Evolutionary conservation across 2,329 filamentous ascomycete genomes (phyloP).

Genomic region (Phaeophleospora eucalypticola): DNA sequence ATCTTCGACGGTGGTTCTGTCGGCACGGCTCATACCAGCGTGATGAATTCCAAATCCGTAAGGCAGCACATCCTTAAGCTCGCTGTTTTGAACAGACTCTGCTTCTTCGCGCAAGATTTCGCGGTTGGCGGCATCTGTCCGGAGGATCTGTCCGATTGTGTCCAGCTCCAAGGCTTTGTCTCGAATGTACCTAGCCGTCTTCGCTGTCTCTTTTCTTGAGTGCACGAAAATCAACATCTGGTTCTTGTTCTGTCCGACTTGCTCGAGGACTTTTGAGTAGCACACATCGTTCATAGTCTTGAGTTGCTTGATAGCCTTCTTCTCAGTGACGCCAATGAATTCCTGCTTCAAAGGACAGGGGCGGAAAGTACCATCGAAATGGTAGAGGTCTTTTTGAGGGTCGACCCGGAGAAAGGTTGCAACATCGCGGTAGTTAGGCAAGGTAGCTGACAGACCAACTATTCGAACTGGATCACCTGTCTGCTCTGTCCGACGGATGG

Average conservation of each 20-base stretch:
- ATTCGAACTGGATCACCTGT: slow-evolving; percentile 90
- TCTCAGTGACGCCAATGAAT: slow-evolving; percentile 94
- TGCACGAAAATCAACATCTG: slow-evolving; percentile 99
- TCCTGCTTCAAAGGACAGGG: slow-evolving; percentile 94
- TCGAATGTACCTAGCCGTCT: slow-evolving; percentile 91
- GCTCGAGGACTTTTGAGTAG: slow-evolving; percentile 94
- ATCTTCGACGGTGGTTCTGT: slow-evolving; percentile 91
- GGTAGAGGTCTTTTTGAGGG: slow-evolving; percentile 78
- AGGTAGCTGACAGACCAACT: slow-evolving; percentile 85
- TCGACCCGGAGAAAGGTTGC: slow-evolving; percentile 93
- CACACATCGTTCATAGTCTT: slow-evolving; percentile 99
- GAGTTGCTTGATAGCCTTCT: slow-evolving; percentile 96
- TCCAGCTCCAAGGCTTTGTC: slow-evolving; percentile 97
- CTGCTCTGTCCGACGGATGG: slow-evolving; percentile 87
- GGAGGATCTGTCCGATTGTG: slow-evolving; percentile 91
- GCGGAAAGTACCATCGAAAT: slow-evolving; percentile 91
- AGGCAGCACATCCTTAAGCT: slow-evolving; percentile 88
- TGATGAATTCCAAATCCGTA: slow-evolving; percentile 99
- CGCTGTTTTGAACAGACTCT: slow-evolving; percentile 74
- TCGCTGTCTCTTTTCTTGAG: slow-evolving; percentile 95
- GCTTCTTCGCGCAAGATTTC: slow-evolving; percentile 85
- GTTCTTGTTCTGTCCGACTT: slow-evolving; percentile 86
- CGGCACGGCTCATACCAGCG: slow-evolving; percentile 92
- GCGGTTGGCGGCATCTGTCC: slow-evolving; percentile 84
- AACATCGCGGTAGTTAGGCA: slow-evolving; percentile 95